A percentile compares a stretch with the other conserved stretches of the same genome.
phyloP scores from a whole-genome alignment of 352 stramenopile species.

The Pythium diclinum region DNA sequence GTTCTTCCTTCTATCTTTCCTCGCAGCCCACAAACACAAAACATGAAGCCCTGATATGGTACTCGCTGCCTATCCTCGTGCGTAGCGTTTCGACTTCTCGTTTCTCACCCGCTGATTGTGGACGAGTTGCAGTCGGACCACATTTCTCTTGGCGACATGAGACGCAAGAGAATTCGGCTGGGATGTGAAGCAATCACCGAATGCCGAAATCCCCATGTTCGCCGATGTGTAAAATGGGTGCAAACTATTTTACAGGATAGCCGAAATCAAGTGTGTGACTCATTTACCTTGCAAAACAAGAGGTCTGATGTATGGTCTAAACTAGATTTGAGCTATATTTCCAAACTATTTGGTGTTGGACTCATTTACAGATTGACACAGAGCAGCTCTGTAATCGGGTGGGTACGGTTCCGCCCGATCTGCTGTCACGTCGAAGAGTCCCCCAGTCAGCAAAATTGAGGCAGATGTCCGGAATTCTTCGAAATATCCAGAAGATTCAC shows the following conservation, averaged over 20 bases:
- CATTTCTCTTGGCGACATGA: neutral
- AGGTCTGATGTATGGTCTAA: constrained; percentile 1
- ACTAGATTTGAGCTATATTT: neutral
- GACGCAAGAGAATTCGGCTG: neutral
- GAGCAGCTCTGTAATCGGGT: neutral
- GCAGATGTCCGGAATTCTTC: constrained; percentile 4
- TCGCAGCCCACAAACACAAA: neutral
- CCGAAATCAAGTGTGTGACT: neutral
- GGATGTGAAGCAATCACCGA: neutral
- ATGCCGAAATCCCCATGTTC: too few species aligned
- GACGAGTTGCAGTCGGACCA: neutral
- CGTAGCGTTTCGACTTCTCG: neutral
- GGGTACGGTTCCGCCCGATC: neutral
- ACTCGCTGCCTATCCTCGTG: neutral
- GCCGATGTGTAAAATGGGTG: neutral
- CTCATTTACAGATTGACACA: neutral
- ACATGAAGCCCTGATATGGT: neutral
- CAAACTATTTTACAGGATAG: constrained; percentile 1
- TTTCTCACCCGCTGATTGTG: neutral
- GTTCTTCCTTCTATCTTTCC: neutral
- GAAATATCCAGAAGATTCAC: neutral
- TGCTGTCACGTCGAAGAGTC: neutral
- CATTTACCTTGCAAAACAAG: neutral
- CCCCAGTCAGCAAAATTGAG: constrained; percentile 2
- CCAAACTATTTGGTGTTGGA: neutral